These are phyloP conservation scores for Diplocarpon rosae DNA, from an alignment of 2,329 filamentous ascomycete genomes.

Conservation along the genomic window DNA sequence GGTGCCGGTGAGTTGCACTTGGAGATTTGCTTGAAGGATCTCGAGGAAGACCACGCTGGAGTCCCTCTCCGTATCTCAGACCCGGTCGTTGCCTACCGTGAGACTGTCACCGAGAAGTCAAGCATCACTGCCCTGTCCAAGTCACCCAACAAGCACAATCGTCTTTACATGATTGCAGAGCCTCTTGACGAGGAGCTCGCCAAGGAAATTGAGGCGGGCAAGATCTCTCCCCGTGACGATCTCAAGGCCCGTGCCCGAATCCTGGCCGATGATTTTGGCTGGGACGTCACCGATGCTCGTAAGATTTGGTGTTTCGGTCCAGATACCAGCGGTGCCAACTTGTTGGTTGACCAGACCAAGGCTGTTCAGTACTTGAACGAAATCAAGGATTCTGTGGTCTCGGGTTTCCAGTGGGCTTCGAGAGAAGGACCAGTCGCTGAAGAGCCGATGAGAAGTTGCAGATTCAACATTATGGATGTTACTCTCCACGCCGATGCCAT, in stretches of 20 bases:
- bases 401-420: constrained; percentile 99
- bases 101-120: constrained; percentile 76
- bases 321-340: constrained; percentile 94
- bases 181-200: constrained; percentile 88
- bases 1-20: constrained; percentile 99
- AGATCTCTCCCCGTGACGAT: constrained; percentile 91
- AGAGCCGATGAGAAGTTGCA: constrained; percentile 93
- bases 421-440: constrained; percentile 95
- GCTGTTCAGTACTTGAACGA: constrained; percentile 99
- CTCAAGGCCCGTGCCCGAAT: constrained; percentile 97
- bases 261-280: constrained; percentile 92
- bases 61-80: constrained; percentile 96
- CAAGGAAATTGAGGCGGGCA: constrained; percentile 81
- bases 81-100: constrained; percentile 97
- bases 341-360: constrained; percentile 99
- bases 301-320: constrained; percentile 99
- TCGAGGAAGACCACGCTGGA: constrained; percentile 98
- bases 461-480: constrained; percentile 99
- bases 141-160: constrained; percentile 99
- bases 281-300: constrained; percentile 99
- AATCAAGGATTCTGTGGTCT: constrained; percentile 99
- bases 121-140: constrained; percentile 97
- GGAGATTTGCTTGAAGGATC: constrained; percentile 99
- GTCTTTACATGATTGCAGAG: constrained; percentile 91
- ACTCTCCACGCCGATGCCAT: constrained; percentile 99